Base-by-base conservation (phyloP, 2,329 filamentous ascomycete genomes). In the Apiospora malaysiana region DNA sequence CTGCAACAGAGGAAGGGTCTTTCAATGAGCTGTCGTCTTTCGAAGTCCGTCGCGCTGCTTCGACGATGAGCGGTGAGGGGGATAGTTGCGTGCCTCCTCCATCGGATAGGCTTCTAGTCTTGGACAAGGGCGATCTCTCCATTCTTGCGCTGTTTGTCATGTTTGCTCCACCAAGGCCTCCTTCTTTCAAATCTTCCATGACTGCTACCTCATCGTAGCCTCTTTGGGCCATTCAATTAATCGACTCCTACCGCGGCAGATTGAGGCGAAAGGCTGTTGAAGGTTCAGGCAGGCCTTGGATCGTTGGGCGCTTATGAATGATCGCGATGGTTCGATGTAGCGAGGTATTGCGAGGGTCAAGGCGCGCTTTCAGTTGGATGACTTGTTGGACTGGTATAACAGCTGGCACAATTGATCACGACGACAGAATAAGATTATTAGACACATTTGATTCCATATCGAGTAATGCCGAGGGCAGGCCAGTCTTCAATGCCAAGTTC, bases 11-110 rank as follows among this genome's bases (percentile, higher is more conserved):
- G 69, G 70, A 76, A 37, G 77, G 56, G 74, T 83, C 81, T 59
- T 83, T 81, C 70, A 92, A 83, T 70, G 84, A 85, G 77, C 85
- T 90, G 77, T 94, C 92, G 82, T 93, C 91, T 79, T 92, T 92
- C 71, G 89, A 91, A 25, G 86, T 85, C 66, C 85, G 83, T 21
- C 86, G 83, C 51, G 86, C 80, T n/a, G 87, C 84, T 69, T 87
- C 85, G 69, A 88, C 79, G 68, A 89, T 86, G 73, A 83, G 83
- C 56, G 90, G 88, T 47, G 90, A 90, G 4, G 89, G 86, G 6
- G 88, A 89, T 23, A 90, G 81, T 74, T 86, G 88, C 10, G 89
- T 88, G 72, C 83, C 83, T 72, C 85, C 85, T 66, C 89, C 88
- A 78, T 93, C 91, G 5, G 91, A 92, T 72, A 93, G 81, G 68